Evolutionary conservation across 495 filamentous ascomycete species (phyloP), one percentile per base, ranked within the genome.

Genomic region (Aspergillus olivimuriae): DNA sequence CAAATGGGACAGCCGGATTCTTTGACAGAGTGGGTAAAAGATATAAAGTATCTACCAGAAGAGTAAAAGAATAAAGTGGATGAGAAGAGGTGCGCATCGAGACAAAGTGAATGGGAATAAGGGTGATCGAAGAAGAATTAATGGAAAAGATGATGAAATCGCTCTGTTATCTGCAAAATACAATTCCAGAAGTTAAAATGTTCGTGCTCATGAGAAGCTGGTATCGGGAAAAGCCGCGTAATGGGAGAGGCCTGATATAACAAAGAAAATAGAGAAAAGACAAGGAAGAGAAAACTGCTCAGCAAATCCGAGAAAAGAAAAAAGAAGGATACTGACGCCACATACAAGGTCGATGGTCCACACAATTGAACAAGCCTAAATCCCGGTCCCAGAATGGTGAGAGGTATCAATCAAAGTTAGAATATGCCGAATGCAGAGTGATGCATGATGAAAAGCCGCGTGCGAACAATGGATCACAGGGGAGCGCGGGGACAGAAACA

Each of bases 201-300:
- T n/a, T 62, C 62, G 49, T 60, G 62, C 57, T 61, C 56, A 47
- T 66, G 6, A 28, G 11, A 63, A 59, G 55, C 55, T 68, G 64
- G 62, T 68, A 65, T 68, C 61, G 55, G 53, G 50, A 48, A 50
- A 41, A 40, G 47, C 26, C 39, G 15, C 43, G 39, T 43, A 43
- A 46, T 44, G 47, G 14, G 39, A 30, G 38, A 44, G 30, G 40
- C 42, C 28, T 31, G 39, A 17, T 30, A 41, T 18, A 46, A 28
- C 52, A 43, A 52, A 34, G 46, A 31, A 20, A 44, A 40, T 24
- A 4, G 38, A 46, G 46, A 31, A 41, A 46, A 50, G 19, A 44
- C 34, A 26, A 45, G 15, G 26, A 36, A 48, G 15, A 45, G 26
- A 52, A 36, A 43, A 40, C 34, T 41, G 44, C 42, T 52, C 46